phyloP scores from a whole-genome alignment of 2,329 filamentous ascomycete genomes.

The Aphanocladium album region DNA sequence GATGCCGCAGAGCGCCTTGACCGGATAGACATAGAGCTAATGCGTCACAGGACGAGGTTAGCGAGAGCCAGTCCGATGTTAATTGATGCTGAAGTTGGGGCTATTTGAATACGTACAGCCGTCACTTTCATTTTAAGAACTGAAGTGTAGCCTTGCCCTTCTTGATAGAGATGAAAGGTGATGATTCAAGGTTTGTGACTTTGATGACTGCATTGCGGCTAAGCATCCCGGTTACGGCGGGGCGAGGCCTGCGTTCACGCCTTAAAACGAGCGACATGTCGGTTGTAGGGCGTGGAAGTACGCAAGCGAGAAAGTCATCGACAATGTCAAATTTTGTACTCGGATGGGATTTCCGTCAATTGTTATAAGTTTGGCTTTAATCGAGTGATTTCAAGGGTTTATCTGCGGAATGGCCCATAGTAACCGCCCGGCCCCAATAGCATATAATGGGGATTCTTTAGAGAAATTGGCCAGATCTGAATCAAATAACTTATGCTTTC shows the following conservation, averaged over 20 bases:
- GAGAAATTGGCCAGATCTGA: no score
- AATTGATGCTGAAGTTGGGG: no score
- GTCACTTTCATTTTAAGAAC: constrained; percentile 22
- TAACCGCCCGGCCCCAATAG: no score
- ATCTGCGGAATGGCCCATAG: no score
- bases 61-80: not conserved
- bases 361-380: no score
- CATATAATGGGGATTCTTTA: no score
- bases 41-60: not conserved
- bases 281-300: not conserved
- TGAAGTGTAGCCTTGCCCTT: not conserved
- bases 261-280: not conserved
- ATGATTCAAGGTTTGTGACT: not conserved
- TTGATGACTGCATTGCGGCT: not conserved
- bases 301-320: no score
- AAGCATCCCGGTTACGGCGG: not conserved
- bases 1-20: constrained; percentile 66
- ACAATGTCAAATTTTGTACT: no score
- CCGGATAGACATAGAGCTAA: constrained; percentile 65
- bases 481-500: no score
- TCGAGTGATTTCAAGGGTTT: no score
- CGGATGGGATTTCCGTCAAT: no score
- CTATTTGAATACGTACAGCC: constrained; percentile 21
- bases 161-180: not conserved
- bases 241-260: not conserved